Percentiles rank a stretch among this genome's conserved stretches.
These are phyloP conservation scores for Yarrowia sp. DNA, from an alignment of 805 yeast genomes.

Conservation along the genomic window DNA sequence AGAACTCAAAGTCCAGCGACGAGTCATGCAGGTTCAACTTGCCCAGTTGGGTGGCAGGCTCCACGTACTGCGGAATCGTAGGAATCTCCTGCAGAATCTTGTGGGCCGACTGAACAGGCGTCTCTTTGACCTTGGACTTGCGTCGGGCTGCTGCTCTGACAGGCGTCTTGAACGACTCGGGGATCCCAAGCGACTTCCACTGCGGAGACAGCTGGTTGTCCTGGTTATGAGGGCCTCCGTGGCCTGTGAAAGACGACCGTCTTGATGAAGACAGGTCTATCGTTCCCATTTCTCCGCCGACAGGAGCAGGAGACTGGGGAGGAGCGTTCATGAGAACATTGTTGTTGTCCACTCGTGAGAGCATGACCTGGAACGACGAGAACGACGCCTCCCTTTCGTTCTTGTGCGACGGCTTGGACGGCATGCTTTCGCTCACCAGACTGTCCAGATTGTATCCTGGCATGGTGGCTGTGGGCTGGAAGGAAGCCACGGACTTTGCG, in stretches of 20 bases:
- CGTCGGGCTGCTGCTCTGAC: slow-evolving; percentile 1
- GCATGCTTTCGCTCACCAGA: slow-evolving; percentile 9
- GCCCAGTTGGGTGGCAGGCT: slow-evolving; percentile 33
- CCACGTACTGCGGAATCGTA: slow-evolving; percentile 24
- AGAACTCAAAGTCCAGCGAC: slow-evolving; percentile 37
- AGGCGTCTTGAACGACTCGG: slow-evolving; percentile 30
- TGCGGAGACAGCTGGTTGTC: slow-evolving; percentile 25
- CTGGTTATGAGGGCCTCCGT: neutral
- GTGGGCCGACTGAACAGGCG: slow-evolving; percentile 18
- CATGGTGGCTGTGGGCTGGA: slow-evolving; percentile 24
- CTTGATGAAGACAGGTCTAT: slow-evolving; percentile 24
- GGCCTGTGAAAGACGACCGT: slow-evolving; percentile 19
- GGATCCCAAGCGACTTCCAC: slow-evolving; percentile 34
- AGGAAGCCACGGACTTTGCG: slow-evolving; percentile 25
- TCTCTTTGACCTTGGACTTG: slow-evolving; percentile 23
- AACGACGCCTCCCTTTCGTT: slow-evolving; percentile 24
- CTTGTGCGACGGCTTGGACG: slow-evolving; percentile 10
- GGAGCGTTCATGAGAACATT: slow-evolving; percentile 4
- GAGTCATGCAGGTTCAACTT: slow-evolving; percentile 24
- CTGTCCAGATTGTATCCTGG: slow-evolving; percentile 25
- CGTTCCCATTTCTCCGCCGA: slow-evolving; percentile 35
- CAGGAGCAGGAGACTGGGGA: slow-evolving; percentile 16
- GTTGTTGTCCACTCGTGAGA: slow-evolving; percentile 23
- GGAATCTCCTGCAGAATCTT: slow-evolving; percentile 33
- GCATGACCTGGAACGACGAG: slow-evolving; percentile 36